Base-by-base conservation (phyloP, 805 yeast genomes). In the Cyberlindnera xishuangbannaensis region DNA sequence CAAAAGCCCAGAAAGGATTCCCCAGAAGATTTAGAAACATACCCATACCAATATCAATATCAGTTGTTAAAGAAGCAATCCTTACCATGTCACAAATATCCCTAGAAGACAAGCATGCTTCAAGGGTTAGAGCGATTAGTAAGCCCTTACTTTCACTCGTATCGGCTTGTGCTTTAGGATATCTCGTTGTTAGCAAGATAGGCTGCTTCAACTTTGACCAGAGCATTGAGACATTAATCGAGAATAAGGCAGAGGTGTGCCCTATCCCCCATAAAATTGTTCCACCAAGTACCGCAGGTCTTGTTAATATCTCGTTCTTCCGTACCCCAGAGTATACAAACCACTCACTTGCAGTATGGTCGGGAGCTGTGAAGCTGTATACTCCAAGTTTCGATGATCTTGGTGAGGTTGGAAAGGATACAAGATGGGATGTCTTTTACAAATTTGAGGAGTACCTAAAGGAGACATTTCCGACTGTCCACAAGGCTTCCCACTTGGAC, bases 361-460 rank as follows among this genome's bases (percentile, higher is more conserved):
- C 30, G 9, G 43, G 38, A 17, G 39, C 43, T 8, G 40, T 39
- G 8, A 29, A 35, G 27, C 21, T 39, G 10, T 39, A 39, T 19
- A 17, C 43, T 20, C 43, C 43, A 17, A 17, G 27, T 14, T 39
- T 32, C 18, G 43, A 39, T 18, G 43, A 39, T 19, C 24, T 39
- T 19, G 39, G 38, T 2, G 32, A 27, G 20, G 35, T 39, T 16
- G 43, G 43, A 7, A 35, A 31, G 17, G 43, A 39, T 15, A 30
- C 33, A n/a, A 35, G 43, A 35, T 39, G 43, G 43, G 39, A 39
- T 3, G 37, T 33, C 6, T 39, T 39, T 33, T 32, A 35, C 15
- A 30, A 24, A 11, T 17, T 39, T 9, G 43, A 39, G 28, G 35
- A 15, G 3, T 39, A 32, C 31, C 28, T 29, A 18, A 27, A 30